Evolutionary conservation across 371 early-diverging fungal species (phyloP).

Genomic region (Actinomortierella ambigua): DNA sequence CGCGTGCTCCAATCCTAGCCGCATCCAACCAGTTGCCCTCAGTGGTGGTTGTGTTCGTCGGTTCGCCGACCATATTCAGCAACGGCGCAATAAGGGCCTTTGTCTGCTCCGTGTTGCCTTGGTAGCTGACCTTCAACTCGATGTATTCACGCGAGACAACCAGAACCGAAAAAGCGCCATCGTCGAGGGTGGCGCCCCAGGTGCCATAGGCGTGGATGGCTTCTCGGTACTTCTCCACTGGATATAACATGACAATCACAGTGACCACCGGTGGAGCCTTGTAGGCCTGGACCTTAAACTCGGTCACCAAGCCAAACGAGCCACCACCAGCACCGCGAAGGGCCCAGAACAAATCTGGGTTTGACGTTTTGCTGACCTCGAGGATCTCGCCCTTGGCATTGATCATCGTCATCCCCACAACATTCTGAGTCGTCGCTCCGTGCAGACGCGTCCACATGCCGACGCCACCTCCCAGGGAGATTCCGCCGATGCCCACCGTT

Average conservation of each 20-base stretch:
- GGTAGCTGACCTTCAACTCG: no score
- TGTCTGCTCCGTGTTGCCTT: no score
- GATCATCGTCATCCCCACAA: constrained; percentile 48
- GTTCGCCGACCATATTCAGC: no score
- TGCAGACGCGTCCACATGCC: constrained; percentile 42
- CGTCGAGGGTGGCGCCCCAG: no score
- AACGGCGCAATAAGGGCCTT: no score
- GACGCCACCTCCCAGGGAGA: constrained; percentile 18
- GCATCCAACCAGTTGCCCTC: no score
- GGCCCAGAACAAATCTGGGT: constrained; percentile 56
- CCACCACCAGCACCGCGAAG: constrained; percentile 60
- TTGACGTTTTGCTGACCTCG: constrained; percentile 30
- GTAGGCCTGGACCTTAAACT: constrained; percentile 9
- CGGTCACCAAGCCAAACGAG: constrained; percentile 50
- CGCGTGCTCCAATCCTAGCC: no score
- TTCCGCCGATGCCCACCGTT: constrained; percentile 19
- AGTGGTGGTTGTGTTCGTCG: no score
- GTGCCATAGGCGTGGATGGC: no score
- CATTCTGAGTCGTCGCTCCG: constrained; percentile 46
- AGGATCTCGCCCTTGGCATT: constrained; percentile 48
- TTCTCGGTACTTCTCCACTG: no score
- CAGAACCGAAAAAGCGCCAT: no score
- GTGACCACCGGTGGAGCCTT: constrained; percentile 1
- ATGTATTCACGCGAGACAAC: no score
- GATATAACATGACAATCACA: background rate